phyloP scores from a whole-genome alignment of 768 basidiomycete species.

The Suillus paluster region DNA sequence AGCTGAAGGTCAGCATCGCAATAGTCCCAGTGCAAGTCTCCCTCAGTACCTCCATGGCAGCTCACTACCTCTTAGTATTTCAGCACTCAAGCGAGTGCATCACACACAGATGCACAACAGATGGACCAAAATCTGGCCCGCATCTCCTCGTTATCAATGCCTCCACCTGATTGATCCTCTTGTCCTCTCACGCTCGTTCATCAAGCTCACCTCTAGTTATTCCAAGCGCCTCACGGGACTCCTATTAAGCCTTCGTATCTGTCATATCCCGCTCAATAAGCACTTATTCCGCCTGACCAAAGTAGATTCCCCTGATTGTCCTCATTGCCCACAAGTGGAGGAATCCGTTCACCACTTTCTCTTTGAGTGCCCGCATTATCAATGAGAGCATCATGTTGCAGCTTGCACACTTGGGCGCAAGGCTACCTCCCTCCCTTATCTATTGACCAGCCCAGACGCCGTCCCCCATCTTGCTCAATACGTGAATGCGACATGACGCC shows the following conservation, averaged over 20 bases:
- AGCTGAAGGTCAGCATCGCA: too few species aligned
- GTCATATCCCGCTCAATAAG: constrained; percentile 34
- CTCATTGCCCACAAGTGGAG: constrained; percentile 18
- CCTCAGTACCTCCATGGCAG: too few species aligned
- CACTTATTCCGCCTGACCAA: constrained; percentile 34
- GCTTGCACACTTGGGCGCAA: too few species aligned
- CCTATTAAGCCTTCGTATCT: constrained; percentile 35
- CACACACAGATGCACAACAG: too few species aligned
- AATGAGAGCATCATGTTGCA: background rate
- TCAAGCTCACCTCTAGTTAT: constrained; percentile 11
- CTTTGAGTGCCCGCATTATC: constrained; percentile 28
- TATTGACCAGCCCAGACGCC: too few species aligned
- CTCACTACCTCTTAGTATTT: too few species aligned
- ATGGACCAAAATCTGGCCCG: background rate
- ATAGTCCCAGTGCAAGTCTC: too few species aligned
- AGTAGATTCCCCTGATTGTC: constrained; percentile 30
- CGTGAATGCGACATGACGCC: too few species aligned
- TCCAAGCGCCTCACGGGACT: constrained; percentile 23
- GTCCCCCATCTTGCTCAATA: too few species aligned
- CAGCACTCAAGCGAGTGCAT: too few species aligned
- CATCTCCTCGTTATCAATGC: constrained; percentile 1
- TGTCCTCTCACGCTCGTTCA: background rate
- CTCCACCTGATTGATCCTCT: background rate
- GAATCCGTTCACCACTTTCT: constrained; percentile 39
- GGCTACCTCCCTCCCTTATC: too few species aligned